These are phyloP conservation scores for Emergomyces pasteurianus DNA, from an alignment of 2,329 filamentous ascomycete species.

Conservation along the genomic window DNA sequence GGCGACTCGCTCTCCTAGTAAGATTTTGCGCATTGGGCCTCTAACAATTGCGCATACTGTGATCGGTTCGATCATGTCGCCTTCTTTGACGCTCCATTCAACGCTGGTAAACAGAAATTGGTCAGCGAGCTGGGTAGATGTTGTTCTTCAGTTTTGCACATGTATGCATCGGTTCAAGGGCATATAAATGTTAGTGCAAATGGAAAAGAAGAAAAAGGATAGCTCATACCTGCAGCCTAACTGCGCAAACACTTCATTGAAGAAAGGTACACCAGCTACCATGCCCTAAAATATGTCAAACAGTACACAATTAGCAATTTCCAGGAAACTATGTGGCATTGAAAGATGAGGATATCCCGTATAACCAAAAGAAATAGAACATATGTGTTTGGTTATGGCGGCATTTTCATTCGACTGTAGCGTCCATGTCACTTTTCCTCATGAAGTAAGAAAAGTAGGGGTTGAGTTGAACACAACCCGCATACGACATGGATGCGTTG, in stretches of 20 bases:
- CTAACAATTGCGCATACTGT: conserved; percentile 66
- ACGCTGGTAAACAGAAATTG: conserved; percentile 39
- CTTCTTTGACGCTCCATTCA: conserved; percentile 75
- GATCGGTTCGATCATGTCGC: conserved; percentile 52
- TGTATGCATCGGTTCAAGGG: not conserved
- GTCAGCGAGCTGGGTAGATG: not conserved
- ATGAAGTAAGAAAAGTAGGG: not conserved
- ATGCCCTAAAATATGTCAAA: conserved; percentile 46
- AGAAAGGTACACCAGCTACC: conserved; percentile 85
- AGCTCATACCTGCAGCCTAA: conserved; percentile 60
- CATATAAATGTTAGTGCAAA: not conserved
- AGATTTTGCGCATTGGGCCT: conserved; percentile 68
- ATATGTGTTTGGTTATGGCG: not conserved
- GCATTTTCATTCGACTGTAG: not conserved
- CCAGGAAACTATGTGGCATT: not conserved
- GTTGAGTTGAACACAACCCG: not conserved
- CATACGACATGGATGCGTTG: not conserved
- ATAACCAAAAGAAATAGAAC: not conserved
- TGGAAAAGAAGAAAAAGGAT: not conserved
- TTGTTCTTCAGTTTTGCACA: not conserved
- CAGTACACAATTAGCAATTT: not conserved
- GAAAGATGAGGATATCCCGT: not conserved
- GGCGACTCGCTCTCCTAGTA: conserved; percentile 88
- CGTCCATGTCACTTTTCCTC: not conserved
- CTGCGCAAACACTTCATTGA: conserved; percentile 84